Conservation (phyloP, 371 early-diverging fungal genomes). For the Mucor circinelloides region DNA sequence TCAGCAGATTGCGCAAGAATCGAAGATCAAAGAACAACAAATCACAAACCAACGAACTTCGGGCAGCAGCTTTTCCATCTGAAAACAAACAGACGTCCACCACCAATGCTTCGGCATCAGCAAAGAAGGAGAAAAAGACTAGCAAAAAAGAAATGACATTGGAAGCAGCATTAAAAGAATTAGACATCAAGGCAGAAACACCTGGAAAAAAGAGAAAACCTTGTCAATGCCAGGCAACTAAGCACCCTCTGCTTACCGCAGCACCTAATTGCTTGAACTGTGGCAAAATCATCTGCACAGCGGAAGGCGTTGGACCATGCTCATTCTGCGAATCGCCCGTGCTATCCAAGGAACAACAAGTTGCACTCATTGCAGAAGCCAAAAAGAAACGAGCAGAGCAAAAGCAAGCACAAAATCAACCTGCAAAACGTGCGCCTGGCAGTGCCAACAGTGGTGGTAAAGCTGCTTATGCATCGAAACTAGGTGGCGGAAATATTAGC, state of each 20-base stretch:
- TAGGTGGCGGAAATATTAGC: slow-evolving; percentile 25
- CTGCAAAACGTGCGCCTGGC: slow-evolving; percentile 1
- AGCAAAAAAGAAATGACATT: slow-evolving; percentile 49
- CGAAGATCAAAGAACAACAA: slow-evolving; percentile 22
- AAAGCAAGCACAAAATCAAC: slow-evolving; percentile 30
- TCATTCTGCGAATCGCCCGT: slow-evolving; percentile 79
- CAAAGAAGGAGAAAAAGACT: slow-evolving; percentile 26
- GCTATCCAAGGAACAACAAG: slow-evolving; percentile 70
- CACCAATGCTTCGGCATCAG: not conserved
- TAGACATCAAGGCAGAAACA: slow-evolving; percentile 40
- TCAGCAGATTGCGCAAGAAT: slow-evolving; percentile 18
- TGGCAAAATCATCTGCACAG: slow-evolving; percentile 85
- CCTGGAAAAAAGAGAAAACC: slow-evolving; percentile 35
- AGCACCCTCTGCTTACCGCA: slow-evolving; percentile 75
- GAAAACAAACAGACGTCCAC: not conserved
- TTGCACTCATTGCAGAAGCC: slow-evolving; percentile 55
- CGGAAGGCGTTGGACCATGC: slow-evolving; percentile 87
- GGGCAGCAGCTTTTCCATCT: slow-evolving; percentile 15
- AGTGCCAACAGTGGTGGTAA: slow-evolving; percentile 21
- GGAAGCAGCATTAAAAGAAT: slow-evolving; percentile 49
- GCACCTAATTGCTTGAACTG: slow-evolving; percentile 88
- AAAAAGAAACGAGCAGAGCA: slow-evolving; percentile 39
- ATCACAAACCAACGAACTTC: slow-evolving; percentile 7
- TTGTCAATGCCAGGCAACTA: slow-evolving; percentile 66
- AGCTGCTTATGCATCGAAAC: slow-evolving; percentile 43